Evolutionary conservation across 441 rosid species (phyloP), one percentile per base, ranked within the genome.

Genomic region (Populus hybrid): DNA sequence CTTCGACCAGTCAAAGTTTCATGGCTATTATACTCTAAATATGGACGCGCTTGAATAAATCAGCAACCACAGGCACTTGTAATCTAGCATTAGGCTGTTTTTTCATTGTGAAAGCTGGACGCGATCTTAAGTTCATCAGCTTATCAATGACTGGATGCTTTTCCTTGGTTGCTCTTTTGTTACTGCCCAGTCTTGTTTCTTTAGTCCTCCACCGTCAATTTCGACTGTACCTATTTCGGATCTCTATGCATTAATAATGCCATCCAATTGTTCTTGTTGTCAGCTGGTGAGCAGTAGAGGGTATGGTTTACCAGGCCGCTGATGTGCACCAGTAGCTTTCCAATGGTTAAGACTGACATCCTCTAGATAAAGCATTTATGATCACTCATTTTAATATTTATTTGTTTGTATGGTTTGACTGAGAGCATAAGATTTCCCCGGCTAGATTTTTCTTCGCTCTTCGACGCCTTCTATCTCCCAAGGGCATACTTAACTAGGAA

Each of bases 81-180:
- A 69, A 75, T 71, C 75, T 64, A 28, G 46, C 46, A 59, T 71
- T 70, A 18, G 10, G 20, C 30, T 78, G 9, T 26, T 36, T 71
- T 57, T 30, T 67, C 14, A 5, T 24, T 63, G 28, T 75, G 80
- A 86, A 94, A 98, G 99, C 98, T 7, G 98, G 97, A 73, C 91
- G 97, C 74, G 99, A 96, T 82, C 90, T 96, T 30, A 90, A 84
- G 78, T 96, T 87, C 69, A 82, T 94, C 66, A 92, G 99, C 84
- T 78, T 89, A 65, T 85, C 98, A 46, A 93, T 89, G 97, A 88
- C 84, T 1, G 94, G 92, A 72, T 91, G 98, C 87, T 86, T 91
- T 77, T 78, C 81, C 38, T 81, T 96, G 57, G 97, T 94, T 35
- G 86, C 85, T 80, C 92, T 94, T 75, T 64, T 89, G 21, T 81